Conservation (phyloP, 176 grass and related monocot species). For the Aegilops longissima region DNA sequence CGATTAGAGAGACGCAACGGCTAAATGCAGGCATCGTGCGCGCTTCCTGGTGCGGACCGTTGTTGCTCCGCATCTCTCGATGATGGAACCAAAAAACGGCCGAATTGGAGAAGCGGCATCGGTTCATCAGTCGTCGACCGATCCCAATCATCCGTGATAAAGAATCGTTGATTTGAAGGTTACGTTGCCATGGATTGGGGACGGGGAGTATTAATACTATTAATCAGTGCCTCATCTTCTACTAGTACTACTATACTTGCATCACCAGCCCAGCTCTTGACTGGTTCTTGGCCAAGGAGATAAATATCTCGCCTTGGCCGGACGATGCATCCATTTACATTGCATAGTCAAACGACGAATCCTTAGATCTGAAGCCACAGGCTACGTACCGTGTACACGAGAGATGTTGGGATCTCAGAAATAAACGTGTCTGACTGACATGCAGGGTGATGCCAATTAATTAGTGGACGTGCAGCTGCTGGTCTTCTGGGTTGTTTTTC, state of each 20-base stretch:
- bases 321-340: not conserved
- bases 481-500: not conserved
- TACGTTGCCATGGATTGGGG: slow-evolving; percentile 24
- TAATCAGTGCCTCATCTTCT: not conserved
- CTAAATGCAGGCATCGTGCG: not conserved
- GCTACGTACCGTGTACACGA: not conserved
- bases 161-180: slow-evolving; percentile 1
- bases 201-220: not conserved
- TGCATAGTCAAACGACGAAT: not conserved
- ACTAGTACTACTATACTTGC: not conserved
- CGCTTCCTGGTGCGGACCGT: slow-evolving; percentile 16
- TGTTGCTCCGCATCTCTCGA: slow-evolving; percentile 41
- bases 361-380: not conserved
- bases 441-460: not conserved
- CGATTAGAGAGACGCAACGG: not conserved
- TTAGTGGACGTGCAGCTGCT: not conserved
- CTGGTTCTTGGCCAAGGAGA: slow-evolving; percentile 9
- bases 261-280: slow-evolving; percentile 29
- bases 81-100: slow-evolving; percentile 26
- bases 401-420: not conserved
- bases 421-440: not conserved
- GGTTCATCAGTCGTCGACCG: not conserved
- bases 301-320: not conserved
- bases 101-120: not conserved
- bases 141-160: slow-evolving; percentile 37